Evolutionary conservation across 208 protist genomes (phyloP).

Genomic region (Blechomonas ayalai): DNA sequence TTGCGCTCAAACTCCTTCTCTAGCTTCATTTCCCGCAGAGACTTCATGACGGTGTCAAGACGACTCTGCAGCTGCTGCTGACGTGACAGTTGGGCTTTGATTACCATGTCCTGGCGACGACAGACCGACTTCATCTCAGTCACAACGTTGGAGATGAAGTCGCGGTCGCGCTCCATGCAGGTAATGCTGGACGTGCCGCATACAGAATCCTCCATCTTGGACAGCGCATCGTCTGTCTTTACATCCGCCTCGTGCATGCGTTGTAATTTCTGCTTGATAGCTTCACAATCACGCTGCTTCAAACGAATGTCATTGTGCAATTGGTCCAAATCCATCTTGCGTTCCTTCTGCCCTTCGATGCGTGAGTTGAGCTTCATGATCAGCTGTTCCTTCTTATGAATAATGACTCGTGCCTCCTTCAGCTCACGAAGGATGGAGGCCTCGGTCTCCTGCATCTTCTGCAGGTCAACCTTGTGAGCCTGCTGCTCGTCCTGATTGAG

Average conservation of each 20-base stretch:
- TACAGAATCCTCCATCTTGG: constrained; percentile 28
- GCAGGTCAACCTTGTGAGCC: constrained; percentile 25
- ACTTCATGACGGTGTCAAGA: constrained; percentile 60
- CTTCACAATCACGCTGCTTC: constrained; percentile 51
- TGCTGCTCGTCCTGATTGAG: constrained; percentile 29
- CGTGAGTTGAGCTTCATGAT: constrained; percentile 37
- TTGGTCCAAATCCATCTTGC: constrained; percentile 35
- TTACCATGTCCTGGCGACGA: constrained; percentile 69
- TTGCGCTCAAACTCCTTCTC: constrained; percentile 70
- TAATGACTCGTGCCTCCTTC: constrained; percentile 34
- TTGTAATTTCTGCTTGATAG: constrained; percentile 47
- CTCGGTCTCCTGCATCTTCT: constrained; percentile 63
- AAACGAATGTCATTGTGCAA: constrained; percentile 72
- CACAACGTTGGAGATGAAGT: constrained; percentile 65
- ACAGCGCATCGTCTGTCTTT: constrained; percentile 33
- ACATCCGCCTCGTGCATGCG: constrained; percentile 39
- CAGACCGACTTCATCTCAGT: constrained; percentile 50
- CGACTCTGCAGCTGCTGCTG: constrained; percentile 80
- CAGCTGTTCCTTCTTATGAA: constrained; percentile 66
- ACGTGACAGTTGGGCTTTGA: constrained; percentile 71
- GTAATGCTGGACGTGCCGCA: constrained; percentile 25
- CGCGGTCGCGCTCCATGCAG: constrained; percentile 69
- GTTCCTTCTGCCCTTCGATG: constrained; percentile 32
- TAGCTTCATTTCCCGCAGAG: constrained; percentile 76
- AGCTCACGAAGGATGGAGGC: constrained; percentile 44